Conservation (phyloP, 2,329 filamentous ascomycete genomes). For the Alternaria burnsii region DNA sequence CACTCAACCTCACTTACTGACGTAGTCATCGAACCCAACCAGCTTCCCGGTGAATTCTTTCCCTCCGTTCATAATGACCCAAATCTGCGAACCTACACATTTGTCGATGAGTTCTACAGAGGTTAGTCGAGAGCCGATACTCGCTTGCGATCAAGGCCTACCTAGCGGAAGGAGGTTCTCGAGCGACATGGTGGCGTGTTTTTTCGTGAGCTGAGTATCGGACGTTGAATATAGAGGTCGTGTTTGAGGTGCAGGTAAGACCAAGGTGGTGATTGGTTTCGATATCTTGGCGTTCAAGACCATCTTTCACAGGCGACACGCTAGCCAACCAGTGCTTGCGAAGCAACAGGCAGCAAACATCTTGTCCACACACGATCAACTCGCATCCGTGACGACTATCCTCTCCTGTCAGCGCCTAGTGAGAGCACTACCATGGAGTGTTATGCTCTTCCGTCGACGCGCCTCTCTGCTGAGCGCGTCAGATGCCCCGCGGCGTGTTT, state of each 20-base stretch:
- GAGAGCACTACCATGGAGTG: constrained; percentile 48
- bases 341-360: constrained; percentile 30
- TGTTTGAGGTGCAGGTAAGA: constrained; percentile 12
- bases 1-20: constrained; percentile 75
- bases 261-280: constrained; percentile 24
- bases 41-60: constrained; percentile 98
- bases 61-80: constrained; percentile 99
- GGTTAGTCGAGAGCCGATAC: constrained; percentile 24
- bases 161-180: constrained; percentile 47
- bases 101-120: constrained; percentile 95
- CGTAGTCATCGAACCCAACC: constrained; percentile 97
- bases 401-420: constrained; percentile 34
- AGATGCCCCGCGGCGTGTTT: constrained; percentile 23
- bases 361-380: constrained; percentile 9
- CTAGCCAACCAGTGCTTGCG: constrained; percentile 24
- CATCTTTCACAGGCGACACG: constrained; percentile 18
- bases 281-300: constrained; percentile 31
- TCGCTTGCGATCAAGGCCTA: constrained; percentile 10
- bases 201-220: constrained; percentile 1
- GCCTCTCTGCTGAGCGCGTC: constrained; percentile 38
- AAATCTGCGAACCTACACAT: constrained; percentile 96
- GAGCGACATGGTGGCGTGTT: constrained; percentile 31
- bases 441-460: constrained; percentile 45
- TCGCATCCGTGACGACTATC: background rate
- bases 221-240: constrained; percentile 5